Base-by-base conservation (phyloP, 2,329 filamentous ascomycete genomes). In the Penicillium sp. region DNA sequence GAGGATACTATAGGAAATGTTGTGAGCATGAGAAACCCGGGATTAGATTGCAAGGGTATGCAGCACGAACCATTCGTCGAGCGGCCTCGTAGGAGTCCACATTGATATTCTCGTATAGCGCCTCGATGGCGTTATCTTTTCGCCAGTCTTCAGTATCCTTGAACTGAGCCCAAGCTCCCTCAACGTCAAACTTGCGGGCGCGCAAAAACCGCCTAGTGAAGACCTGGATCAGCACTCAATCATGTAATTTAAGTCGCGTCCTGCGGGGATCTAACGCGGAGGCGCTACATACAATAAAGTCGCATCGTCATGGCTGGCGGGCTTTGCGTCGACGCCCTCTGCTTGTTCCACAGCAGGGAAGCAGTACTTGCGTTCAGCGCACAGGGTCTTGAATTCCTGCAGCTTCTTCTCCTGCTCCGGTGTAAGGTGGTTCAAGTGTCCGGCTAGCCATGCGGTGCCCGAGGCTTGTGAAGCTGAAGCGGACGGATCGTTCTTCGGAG, bases 61-160 rank as follows among this genome's bases (percentile, higher is more conserved):
- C 32, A 36, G 27, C 8, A 72, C 79, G 63, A 74, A 93, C 90
- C 78, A 97, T 80, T 62, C 84, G 81, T 64, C 68, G 65, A 53
- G 89, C 88, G 67, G 88, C 81, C 73, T 96, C 91, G 70, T 92
- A 97, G 52, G 91, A 87, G 2, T 90, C 84, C 19, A 92, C 75
- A 55, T 96, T 90, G 66, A 97, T 96, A 30, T 89, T 92, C 69
- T 89, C 84, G 76, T 96, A 97, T 35, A 97, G 79, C 41, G 84
- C 79, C 58, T 91, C 84, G 45, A 96, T 82, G 61, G 89, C 80
- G 71, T 93, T 93, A 58, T 89, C 85, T 62, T 83, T 83, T 57
- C 92, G 85, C 90, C 92, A 97, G 55, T 89, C 84, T 73, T 96
- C 91, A 0, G 91, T 96, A 51, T 91, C 89, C 66, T 87, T 86